Conservation (phyloP, 441 rosid genomes). For the Metrosideros polymorpha region DNA sequence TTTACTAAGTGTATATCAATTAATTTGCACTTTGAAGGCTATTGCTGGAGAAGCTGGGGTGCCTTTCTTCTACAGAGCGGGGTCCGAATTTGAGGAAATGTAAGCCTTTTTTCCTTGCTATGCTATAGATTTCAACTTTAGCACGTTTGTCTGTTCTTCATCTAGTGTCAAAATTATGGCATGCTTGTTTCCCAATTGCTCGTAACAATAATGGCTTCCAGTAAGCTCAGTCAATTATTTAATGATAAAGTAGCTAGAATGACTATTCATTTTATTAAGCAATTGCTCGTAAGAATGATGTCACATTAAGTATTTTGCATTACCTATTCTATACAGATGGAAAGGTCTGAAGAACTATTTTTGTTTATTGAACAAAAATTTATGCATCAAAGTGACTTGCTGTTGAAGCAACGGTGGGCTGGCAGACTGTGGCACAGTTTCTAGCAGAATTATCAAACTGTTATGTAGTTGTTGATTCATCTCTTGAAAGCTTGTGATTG, state of each 20-base stretch:
- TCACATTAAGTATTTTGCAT: background rate
- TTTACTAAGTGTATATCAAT: background rate
- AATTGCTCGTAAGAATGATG: background rate
- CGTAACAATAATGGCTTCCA: background rate
- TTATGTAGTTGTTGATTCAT: background rate
- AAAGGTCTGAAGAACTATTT: background rate
- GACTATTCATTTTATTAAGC: background rate
- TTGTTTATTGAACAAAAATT: background rate
- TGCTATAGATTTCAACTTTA: background rate
- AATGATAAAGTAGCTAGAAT: background rate
- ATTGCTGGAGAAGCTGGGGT: conserved; percentile 99
- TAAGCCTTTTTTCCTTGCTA: conserved; percentile 25
- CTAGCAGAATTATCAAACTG: background rate
- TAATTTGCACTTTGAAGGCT: conserved; percentile 44
- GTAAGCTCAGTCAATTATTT: background rate
- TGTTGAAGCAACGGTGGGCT: background rate
- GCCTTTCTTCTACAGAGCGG: conserved; percentile 97
- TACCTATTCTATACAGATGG: background rate
- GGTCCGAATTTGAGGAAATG: conserved; percentile 99
- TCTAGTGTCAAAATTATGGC: background rate
- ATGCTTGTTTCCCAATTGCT: background rate
- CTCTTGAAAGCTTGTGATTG: background rate
- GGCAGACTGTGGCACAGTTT: background rate
- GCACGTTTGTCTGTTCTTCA: background rate
- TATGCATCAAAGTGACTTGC: background rate